These are phyloP conservation scores for Diaporthe australafricana DNA, from an alignment of 2,329 filamentous ascomycete species.

Conservation along the genomic window DNA sequence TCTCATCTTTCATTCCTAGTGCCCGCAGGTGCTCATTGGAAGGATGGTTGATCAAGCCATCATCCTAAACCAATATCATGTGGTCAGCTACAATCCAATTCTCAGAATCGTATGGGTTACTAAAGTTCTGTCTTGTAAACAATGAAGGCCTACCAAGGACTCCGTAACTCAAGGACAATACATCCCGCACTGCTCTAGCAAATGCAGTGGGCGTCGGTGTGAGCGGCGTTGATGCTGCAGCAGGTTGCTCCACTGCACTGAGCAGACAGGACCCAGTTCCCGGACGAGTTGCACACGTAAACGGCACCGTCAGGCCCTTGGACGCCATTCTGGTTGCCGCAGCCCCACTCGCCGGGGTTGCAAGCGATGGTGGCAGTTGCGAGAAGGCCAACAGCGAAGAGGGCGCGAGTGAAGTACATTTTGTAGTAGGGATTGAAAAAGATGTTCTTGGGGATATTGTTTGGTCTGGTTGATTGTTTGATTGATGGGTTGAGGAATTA, in stretches of 20 bases:
- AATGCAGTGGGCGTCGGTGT: constrained; percentile 13
- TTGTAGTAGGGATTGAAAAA: neutral
- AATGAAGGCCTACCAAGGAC: neutral
- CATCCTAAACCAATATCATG: neutral
- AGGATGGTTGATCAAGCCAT: constrained; percentile 13
- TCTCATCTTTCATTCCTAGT: neutral
- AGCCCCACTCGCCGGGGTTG: constrained; percentile 16
- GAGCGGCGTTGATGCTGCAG: constrained; percentile 5
- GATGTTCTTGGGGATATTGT: neutral
- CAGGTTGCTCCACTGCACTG: constrained; percentile 6
- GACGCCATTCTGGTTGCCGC: constrained; percentile 30
- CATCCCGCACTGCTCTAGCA: neutral
- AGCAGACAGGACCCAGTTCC: constrained; percentile 22
- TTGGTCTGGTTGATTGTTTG: neutral
- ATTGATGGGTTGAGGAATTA: neutral
- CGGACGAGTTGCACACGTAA: constrained; percentile 29
- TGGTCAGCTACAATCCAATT: neutral
- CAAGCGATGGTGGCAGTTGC: constrained; percentile 24
- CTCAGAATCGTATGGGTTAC: neutral
- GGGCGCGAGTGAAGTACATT: constrained; percentile 27
- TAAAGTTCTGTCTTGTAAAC: neutral
- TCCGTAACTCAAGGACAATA: neutral
- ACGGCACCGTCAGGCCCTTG: constrained; percentile 29
- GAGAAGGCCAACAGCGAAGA: constrained; percentile 21
- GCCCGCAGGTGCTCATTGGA: neutral